These are phyloP conservation scores for Mycena haematopus DNA, from an alignment of 768 basidiomycete genomes.

Conservation along the genomic window DNA sequence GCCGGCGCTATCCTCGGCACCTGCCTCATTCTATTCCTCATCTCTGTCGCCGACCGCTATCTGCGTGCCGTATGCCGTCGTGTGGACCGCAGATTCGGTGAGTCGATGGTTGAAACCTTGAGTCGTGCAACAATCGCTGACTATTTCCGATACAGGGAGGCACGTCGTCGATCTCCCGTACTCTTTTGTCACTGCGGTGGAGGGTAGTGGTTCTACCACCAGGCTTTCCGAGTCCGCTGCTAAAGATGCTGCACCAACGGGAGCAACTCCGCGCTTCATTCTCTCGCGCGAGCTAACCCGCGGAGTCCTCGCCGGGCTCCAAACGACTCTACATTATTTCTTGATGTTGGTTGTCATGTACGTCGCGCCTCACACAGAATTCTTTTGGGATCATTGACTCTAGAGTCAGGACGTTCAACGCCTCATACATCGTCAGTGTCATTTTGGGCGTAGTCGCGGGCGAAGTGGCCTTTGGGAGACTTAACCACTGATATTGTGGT, in stretches of 20 bases:
- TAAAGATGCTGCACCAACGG: neutral
- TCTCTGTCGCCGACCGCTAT: slow-evolving; percentile 76
- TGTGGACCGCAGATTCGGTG: slow-evolving; percentile 9
- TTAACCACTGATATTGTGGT: too few species aligned
- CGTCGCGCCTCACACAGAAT: too few species aligned
- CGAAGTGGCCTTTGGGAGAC: slow-evolving; percentile 30
- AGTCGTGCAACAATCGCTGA: too few species aligned
- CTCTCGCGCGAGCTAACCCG: slow-evolving; percentile 32
- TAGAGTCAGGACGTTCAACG: slow-evolving; percentile 31
- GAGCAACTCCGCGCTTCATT: slow-evolving; percentile 21
- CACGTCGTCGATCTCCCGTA: too few species aligned
- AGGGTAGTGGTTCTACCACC: neutral
- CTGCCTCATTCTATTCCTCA: slow-evolving; percentile 70
- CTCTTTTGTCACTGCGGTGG: too few species aligned
- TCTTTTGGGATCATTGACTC: slow-evolving; percentile 4
- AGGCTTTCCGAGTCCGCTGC: neutral
- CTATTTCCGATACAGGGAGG: too few species aligned
- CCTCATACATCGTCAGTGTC: slow-evolving; percentile 30
- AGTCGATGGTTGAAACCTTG: too few species aligned
- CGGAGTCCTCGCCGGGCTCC: slow-evolving; percentile 26
- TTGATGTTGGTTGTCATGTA: slow-evolving; percentile 36
- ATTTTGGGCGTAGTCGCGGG: slow-evolving; percentile 30
- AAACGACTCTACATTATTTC: slow-evolving; percentile 31
- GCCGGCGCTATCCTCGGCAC: slow-evolving; percentile 76
- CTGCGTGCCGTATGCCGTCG: slow-evolving; percentile 39